Conservation (phyloP, 2,329 filamentous ascomycete species). For the Paecilomyces variotii region DNA sequence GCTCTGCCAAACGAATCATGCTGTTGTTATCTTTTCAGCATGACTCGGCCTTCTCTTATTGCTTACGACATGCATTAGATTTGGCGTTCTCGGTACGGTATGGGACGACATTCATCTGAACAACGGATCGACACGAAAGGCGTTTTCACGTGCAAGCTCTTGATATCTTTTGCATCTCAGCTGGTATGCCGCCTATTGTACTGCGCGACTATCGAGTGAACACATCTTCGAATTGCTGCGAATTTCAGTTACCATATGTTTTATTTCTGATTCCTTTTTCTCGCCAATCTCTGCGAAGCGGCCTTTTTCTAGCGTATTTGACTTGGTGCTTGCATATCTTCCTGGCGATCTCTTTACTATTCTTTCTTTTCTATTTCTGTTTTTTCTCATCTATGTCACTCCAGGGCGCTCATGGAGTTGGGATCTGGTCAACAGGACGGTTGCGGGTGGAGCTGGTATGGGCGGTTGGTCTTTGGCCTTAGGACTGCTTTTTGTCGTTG, state of each 20-base stretch:
- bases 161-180: conserved; percentile 22
- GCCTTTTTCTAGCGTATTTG: not conserved
- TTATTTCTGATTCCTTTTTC: not conserved
- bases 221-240: not conserved
- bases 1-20: not conserved
- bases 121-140: conserved; percentile 12
- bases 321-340: not conserved
- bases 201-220: not conserved
- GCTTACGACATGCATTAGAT: conserved; percentile 20
- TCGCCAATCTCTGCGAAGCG: not conserved
- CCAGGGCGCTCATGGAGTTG: conserved; percentile 2
- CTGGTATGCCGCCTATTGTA: not conserved
- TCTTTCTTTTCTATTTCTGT: not conserved
- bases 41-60: conserved; percentile 10
- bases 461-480: not conserved
- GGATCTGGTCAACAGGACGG: not conserved
- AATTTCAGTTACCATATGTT: not conserved
- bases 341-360: not conserved
- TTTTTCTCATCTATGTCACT: not conserved
- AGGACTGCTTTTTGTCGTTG: not conserved
- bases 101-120: conserved; percentile 16
- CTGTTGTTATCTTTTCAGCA: not conserved
- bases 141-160: conserved; percentile 15
- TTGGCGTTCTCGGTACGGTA: conserved; percentile 22
- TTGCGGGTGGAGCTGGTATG: not conserved